phyloP scores from a whole-genome alignment of 129 eudicot species.

The Oenanthe sinensis region DNA sequence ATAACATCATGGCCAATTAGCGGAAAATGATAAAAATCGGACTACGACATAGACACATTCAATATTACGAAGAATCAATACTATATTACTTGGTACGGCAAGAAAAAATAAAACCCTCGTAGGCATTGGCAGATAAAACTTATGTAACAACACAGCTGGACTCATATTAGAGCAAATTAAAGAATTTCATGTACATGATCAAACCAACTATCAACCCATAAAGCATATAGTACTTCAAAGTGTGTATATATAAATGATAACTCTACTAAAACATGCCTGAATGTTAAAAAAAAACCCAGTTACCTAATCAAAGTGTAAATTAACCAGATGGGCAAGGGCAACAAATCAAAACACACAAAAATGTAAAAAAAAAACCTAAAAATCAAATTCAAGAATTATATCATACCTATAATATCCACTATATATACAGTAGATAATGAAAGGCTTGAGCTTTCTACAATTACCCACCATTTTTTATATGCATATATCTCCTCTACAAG shows the following conservation, averaged over 20 bases:
- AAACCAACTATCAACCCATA: neutral
- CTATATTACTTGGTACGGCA: neutral
- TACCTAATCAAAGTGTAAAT: neutral
- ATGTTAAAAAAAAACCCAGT: neutral
- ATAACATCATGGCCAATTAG: neutral
- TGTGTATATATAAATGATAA: neutral
- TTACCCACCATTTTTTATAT: neutral
- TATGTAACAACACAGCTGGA: neutral
- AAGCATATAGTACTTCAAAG: neutral
- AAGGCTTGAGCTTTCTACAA: neutral
- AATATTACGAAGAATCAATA: too few relatives aligned
- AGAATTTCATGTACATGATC: too few relatives aligned
- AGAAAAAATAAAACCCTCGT: neutral
- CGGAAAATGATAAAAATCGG: neutral
- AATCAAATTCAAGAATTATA: neutral
- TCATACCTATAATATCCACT: neutral
- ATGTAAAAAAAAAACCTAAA: neutral
- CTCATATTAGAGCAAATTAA: neutral
- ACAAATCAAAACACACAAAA: neutral
- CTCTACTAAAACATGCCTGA: neutral
- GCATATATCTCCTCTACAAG: neutral
- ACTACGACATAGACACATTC: neutral
- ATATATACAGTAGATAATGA: neutral
- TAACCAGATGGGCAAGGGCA: neutral
- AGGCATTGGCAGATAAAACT: neutral